Evolutionary conservation across 192 early-diverging fungal genomes (phyloP), one percentile per base, ranked within the genome.

Genomic region (Thamnidium elegans): DNA sequence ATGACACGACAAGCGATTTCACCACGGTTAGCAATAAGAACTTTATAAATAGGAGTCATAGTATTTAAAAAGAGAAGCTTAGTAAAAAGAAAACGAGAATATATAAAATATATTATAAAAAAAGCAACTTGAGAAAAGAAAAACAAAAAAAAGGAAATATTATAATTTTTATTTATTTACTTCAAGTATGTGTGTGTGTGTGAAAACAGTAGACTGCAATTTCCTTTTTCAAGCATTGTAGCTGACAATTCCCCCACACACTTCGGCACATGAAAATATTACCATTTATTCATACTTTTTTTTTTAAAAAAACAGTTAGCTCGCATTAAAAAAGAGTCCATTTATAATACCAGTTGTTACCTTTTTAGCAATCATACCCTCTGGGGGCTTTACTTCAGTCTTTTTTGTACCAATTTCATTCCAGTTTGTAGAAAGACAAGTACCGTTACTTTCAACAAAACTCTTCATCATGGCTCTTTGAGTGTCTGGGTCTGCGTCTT

Each of bases 391-490:
- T 13, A 88, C 88, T 77, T 96, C 92, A 13, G 96, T 94, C 10
- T 78, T 75, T 55, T 84, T 86, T 76, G 90, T 88, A 26, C 85
- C 82, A 45, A 99, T 94, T 76, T 95, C 93, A 32, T 78, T 80
- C 96, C 96, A 99, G 74, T 99, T 96, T 32, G 96, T 99, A 58
- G 87, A 90, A 39, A 99, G 80, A 54, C 86, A 86, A 0, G 97
- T 99, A 23, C 97, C 97, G 58, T 93, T 93, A 75, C 89, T 92
- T 74, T 99, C 97, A 4, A 89, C 81, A 73, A 92, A 99, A 71
- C 91, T 93, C 81, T 99, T 99, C 85, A 97, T 89, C 97, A 99
- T 98, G 0, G 97, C 96, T 17, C 90, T 80, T 55, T 82, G 81
- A 7, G 91, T 90, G 51, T 99, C 91, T 19, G 91, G 88, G 66